Percentiles rank a stretch among this genome's conserved stretches.
Conservation (phyloP, 306 rosid species). For the Cicer bijugum region DNA sequence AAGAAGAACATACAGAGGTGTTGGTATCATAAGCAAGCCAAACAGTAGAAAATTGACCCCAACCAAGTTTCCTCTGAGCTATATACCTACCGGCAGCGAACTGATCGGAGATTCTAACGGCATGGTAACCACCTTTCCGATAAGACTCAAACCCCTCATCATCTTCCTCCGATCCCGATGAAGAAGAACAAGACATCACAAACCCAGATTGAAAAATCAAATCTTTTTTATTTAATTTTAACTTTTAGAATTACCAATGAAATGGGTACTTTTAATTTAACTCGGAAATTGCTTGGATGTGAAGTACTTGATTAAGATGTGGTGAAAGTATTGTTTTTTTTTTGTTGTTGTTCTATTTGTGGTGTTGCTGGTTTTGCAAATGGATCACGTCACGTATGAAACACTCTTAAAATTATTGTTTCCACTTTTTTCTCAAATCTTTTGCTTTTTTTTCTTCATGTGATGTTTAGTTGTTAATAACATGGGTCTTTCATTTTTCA, state of each 20-base stretch:
- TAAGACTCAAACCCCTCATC: constrained; percentile 93
- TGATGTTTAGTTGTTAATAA: constrained; percentile 7
- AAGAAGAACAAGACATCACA: constrained; percentile 86
- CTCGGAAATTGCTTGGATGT: constrained; percentile 33
- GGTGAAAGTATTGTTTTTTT: constrained; percentile 5
- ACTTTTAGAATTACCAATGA: constrained; percentile 10
- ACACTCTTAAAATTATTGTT: constrained; percentile 37
- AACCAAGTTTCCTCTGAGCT: constrained; percentile 91
- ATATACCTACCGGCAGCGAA: constrained; percentile 88
- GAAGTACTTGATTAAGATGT: constrained; percentile 27
- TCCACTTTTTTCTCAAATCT: constrained; percentile 68
- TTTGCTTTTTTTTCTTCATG: background rate
- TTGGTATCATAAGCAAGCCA: constrained; percentile 93
- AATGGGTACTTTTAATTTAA: background rate
- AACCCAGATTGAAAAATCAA: constrained; percentile 13
- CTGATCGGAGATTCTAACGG: constrained; percentile 86
- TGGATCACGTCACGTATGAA: constrained; percentile 29
- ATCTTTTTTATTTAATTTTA: background rate
- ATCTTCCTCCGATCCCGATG: constrained; percentile 94
- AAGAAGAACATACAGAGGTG: constrained; percentile 58
- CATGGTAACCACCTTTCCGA: constrained; percentile 96
- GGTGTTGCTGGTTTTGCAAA: constrained; percentile 48
- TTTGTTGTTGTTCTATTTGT: constrained; percentile 29
- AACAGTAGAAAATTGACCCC: constrained; percentile 98
- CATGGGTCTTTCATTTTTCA: constrained; percentile 47